A percentile compares a stretch with the other conserved stretches of the same genome.
Evolutionary conservation across 192 early-diverging fungal genomes (phyloP).

Genomic region (Coemansia sp.): DNA sequence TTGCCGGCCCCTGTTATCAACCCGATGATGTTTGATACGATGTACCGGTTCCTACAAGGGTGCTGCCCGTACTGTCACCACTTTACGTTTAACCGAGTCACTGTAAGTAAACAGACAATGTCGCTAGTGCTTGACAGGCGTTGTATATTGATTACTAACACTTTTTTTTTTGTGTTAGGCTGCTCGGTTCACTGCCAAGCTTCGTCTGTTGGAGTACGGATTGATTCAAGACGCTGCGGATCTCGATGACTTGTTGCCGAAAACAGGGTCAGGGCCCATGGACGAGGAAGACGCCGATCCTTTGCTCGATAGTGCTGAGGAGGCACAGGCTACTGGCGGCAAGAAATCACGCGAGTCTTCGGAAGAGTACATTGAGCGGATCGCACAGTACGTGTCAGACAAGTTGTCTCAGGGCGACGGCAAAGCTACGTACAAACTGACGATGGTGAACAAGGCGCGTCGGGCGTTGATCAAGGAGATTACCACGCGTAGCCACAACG

Average conservation of each 20-base stretch:
- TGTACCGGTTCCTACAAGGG: constrained; percentile 84
- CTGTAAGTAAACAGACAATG: constrained; percentile 22
- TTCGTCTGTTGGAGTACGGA: constrained; percentile 84
- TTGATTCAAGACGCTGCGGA: constrained; percentile 80
- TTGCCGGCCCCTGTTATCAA: constrained; percentile 87
- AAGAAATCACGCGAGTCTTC: constrained; percentile 29
- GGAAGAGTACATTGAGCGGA: constrained; percentile 64
- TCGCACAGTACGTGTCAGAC: constrained; percentile 65
- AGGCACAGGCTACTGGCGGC: not conserved
- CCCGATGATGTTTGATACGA: constrained; percentile 91
- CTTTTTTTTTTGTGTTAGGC: constrained; percentile 25
- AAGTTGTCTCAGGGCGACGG: constrained; percentile 17
- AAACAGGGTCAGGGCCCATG: constrained; percentile 51
- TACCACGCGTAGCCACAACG: constrained; percentile 37
- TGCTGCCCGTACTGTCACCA: constrained; percentile 90
- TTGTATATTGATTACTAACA: not conserved
- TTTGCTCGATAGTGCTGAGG: constrained; percentile 16
- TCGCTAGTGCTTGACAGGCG: not conserved
- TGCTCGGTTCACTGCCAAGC: constrained; percentile 70
- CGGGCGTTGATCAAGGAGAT: constrained; percentile 50
- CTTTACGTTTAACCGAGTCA: constrained; percentile 61
- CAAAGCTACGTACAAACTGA: constrained; percentile 48
- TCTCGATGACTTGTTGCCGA: constrained; percentile 69
- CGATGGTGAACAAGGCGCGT: constrained; percentile 50
- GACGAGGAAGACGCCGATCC: constrained; percentile 44